phyloP scores from a whole-genome alignment of 2,329 filamentous ascomycete genomes.

The Pseudodiploospora longispora region DNA sequence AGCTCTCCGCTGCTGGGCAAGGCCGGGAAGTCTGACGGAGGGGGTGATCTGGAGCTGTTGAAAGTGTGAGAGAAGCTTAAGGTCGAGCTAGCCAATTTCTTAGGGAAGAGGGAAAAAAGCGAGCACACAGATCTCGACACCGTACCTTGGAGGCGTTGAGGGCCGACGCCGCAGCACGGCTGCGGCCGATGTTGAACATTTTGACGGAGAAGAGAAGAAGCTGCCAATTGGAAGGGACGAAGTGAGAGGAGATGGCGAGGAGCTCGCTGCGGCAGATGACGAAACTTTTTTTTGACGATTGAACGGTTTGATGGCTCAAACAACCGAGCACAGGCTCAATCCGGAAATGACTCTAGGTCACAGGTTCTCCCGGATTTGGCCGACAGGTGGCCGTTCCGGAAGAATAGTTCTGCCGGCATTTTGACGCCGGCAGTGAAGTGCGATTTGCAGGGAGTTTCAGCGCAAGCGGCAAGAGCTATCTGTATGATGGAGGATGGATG shows the following conservation, averaged over 20 bases:
- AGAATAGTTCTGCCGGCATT: slow-evolving; percentile 1
- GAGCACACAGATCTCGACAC: slow-evolving; percentile 11
- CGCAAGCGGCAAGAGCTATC: no score
- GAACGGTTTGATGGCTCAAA: slow-evolving; percentile 4
- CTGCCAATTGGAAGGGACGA: slow-evolving; percentile 11
- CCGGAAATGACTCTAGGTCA: slow-evolving; percentile 10
- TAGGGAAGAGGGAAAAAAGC: slow-evolving; percentile 11
- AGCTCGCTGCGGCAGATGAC: slow-evolving; percentile 1
- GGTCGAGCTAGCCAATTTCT: slow-evolving; percentile 8
- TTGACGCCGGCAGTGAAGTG: no score
- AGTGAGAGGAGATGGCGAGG: slow-evolving; percentile 12
- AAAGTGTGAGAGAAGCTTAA: slow-evolving; percentile 5
- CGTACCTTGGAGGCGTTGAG: slow-evolving; percentile 70
- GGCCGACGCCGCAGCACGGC: slow-evolving; percentile 71
- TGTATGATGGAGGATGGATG: no score
- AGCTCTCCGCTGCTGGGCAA: slow-evolving; percentile 73
- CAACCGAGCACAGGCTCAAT: slow-evolving; percentile 11
- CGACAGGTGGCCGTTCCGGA: slow-evolving; percentile 6
- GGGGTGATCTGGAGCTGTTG: slow-evolving; percentile 29
- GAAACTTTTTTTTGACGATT: slow-evolving; percentile 4
- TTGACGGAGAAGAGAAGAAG: slow-evolving; percentile 21
- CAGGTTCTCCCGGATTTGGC: slow-evolving; percentile 13
- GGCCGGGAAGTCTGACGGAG: slow-evolving; percentile 51
- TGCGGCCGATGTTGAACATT: slow-evolving; percentile 87
- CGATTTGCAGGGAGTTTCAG: no score